Base-by-base conservation (phyloP, 345 rosid genomes). In the Eucalyptus globulus region DNA sequence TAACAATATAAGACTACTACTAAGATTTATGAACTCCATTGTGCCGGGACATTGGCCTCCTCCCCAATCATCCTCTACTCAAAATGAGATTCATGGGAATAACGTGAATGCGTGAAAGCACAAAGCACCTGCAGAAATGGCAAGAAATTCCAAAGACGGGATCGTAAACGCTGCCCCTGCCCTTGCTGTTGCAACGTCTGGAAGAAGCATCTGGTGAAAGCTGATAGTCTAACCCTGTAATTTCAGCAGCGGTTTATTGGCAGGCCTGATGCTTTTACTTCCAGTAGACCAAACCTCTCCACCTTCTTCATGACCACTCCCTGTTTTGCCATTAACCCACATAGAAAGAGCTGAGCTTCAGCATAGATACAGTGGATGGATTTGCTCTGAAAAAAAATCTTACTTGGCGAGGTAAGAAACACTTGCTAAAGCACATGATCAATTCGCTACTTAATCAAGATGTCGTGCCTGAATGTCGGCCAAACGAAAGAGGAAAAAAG, bases 101-200 rank as follows among this genome's bases (percentile, higher is more conserved):
- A 9, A 65, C 7, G 22, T 14, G 24, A 17, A 76, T n/a, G 22
- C 6, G 7, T 45, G 7, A 53, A 40, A 44, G 16, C 49, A 9
- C 44, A 26, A 88, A 43, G 24, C 26, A 93, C 95, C 95, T 93
- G 95, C 93, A 93, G 89, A 92, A 93, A 88, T 92, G 93, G 89
- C 94, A 93, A 90, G 92, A 89, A 90, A 92, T 93, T 45, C 94
- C 93, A 88, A 88, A 89, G 65, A 91, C 60, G 54, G 94, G 89
- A 85, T 93, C 92, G 21, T 90, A 89, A 87, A 93, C 31, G 2
- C 89, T 87, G 80, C 93, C 90, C 49, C 94, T 92, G 13, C 91
- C 90, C 89, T 92, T 89, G 88, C 93, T 83, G 56, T 56, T 13
- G 89, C 93, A 93, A 14, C 93, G 91, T 89, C 91, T 88, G 87